A percentile compares a stretch with the other conserved stretches of the same genome.
phyloP scores from a whole-genome alignment of 805 yeast genomes.

The Priceomyces castillae region DNA sequence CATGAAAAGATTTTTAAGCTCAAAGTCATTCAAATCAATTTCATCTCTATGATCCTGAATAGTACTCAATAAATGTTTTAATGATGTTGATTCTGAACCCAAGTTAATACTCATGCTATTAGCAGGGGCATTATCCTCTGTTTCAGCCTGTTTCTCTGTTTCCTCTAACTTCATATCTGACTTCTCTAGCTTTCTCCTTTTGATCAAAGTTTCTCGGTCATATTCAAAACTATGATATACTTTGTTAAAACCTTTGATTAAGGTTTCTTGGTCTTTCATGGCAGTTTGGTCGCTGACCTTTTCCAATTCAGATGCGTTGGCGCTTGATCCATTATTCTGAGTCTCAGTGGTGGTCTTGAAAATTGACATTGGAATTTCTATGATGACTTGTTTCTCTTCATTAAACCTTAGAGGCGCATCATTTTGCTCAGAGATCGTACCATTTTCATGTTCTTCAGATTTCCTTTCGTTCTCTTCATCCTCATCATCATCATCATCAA shows the following conservation, averaged over 20 bases:
- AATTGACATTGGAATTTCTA: slow-evolving; percentile 34
- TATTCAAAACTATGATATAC: slow-evolving; percentile 75
- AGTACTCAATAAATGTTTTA: slow-evolving; percentile 74
- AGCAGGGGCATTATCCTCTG: slow-evolving; percentile 12
- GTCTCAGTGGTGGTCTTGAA: slow-evolving; percentile 12
- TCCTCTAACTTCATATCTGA: slow-evolving; percentile 68
- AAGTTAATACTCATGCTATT: slow-evolving; percentile 31
- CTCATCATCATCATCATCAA: slow-evolving; percentile 28
- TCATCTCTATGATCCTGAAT: slow-evolving; percentile 81
- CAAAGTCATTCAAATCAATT: slow-evolving; percentile 72
- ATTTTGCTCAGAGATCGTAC: not conserved
- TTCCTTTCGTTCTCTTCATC: slow-evolving; percentile 8
- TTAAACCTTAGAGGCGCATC: slow-evolving; percentile 16
- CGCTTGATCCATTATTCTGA: slow-evolving; percentile 8
- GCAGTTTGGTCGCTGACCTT: slow-evolving; percentile 7
- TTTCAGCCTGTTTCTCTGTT: slow-evolving; percentile 9
- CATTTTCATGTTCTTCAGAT: not conserved
- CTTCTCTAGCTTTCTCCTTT: slow-evolving; percentile 74
- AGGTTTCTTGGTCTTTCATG: slow-evolving; percentile 39
- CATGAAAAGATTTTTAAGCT: slow-evolving; percentile 77
- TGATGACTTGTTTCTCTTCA: slow-evolving; percentile 27
- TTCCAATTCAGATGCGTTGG: slow-evolving; percentile 8
- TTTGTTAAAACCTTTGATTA: slow-evolving; percentile 64
- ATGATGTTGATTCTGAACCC: slow-evolving; percentile 38
- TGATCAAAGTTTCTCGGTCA: slow-evolving; percentile 71